These are phyloP conservation scores for Casuarina glauca DNA, from an alignment of 306 rosid species.

Conservation along the genomic window DNA sequence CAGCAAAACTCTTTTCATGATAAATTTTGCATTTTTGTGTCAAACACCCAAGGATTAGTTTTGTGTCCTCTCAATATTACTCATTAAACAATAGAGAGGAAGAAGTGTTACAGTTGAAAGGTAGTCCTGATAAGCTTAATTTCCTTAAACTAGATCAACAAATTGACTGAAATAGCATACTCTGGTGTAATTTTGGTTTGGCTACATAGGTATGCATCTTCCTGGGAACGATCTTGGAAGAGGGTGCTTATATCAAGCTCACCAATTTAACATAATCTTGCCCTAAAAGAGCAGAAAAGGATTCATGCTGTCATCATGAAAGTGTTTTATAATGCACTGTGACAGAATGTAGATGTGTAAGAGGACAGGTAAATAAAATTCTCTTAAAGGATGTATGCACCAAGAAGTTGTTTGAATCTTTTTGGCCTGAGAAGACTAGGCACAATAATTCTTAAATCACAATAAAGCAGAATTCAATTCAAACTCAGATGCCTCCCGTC, in stretches of 20 bases:
- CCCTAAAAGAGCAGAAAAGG: neutral
- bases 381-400: neutral
- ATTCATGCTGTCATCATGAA: neutral
- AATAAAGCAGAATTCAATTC: neutral
- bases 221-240: neutral
- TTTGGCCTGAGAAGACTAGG: neutral
- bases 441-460: neutral
- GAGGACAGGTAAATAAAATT: neutral
- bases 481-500: neutral
- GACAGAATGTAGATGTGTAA: neutral
- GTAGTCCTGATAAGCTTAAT: neutral
- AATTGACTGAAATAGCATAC: neutral
- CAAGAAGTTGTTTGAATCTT: neutral
- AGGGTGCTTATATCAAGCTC: neutral
- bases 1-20: neutral
- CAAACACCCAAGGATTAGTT: neutral
- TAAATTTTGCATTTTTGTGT: neutral
- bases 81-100: neutral
- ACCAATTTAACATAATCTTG: neutral
- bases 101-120: neutral
- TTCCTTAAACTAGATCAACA: too few species aligned
- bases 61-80: neutral
- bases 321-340: too few species aligned
- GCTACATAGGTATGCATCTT: neutral
- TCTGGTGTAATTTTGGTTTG: neutral